Evolutionary conservation across 2,329 filamentous ascomycete genomes (phyloP), one percentile per base, ranked within the genome.

Genomic region (Calonectria ilicicola): DNA sequence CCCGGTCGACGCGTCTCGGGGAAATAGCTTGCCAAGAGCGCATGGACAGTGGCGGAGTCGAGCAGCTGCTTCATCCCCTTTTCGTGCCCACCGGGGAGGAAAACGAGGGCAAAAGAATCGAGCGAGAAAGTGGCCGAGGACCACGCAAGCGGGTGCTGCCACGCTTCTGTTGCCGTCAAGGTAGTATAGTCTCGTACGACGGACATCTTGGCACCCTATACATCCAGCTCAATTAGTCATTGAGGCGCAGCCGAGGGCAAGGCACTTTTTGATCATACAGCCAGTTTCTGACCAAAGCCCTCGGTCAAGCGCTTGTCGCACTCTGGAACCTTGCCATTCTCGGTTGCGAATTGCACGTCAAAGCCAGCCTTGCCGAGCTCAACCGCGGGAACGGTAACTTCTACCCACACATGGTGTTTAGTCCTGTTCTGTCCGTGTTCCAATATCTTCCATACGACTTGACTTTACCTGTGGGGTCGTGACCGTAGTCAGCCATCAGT

Each of bases 401-500:
- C 88, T 89, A 51, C 44, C 21, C 10, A n/a, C 14, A 42, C 29
- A 38, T 27, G 60, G 2, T 15, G 32, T 35, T 60, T 38, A 60
- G 53, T 40, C 21, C 6, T 6, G 29, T 27, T 53, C 27, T n/a
- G 27, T 15, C 27, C 27, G 10, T 35, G 21, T 12, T 9, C 35
- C 53, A 60, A 10, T 38, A 63, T 53, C 27, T 35, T 35, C 15
- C 32, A 19, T 5, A 15, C 23, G 32, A 21, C 35, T 42, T 32
- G 38, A 44, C 67, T 38, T 40, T 74, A 89, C 88, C 87, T 53
- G 88, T 89, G 2, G 88, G 89, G 74, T 90, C 88, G 75, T 90
- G 87, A 51, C 88, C 88, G 73, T 89, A 89, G 76, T 90, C 88
- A 49, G 88, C 85, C 87, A 90, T 89, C 66, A 88, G 75, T 51